Evolutionary conservation across 305 asterid species (phyloP).

Genomic region (Coffea humblotiana): DNA sequence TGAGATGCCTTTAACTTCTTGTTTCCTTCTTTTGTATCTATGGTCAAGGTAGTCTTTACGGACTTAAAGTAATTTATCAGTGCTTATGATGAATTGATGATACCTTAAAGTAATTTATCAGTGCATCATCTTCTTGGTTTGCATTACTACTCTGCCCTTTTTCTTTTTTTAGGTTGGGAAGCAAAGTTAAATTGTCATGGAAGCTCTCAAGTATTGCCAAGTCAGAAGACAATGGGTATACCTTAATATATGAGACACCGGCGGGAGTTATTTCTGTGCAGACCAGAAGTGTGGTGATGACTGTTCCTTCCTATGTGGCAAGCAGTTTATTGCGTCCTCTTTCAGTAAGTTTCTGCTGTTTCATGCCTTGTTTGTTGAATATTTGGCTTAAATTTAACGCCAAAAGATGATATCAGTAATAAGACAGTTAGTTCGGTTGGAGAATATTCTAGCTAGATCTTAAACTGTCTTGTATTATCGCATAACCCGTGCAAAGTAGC

Average conservation of each 20-base stretch:
- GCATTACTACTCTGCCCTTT: background rate
- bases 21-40: background rate
- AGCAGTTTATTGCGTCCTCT: slow-evolving; percentile 76
- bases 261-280: slow-evolving; percentile 61
- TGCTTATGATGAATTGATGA: background rate
- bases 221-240: slow-evolving; percentile 59
- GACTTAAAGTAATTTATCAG: background rate
- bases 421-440: background rate
- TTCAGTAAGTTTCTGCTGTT: slow-evolving; percentile 61
- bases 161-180: slow-evolving; percentile 55
- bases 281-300: slow-evolving; percentile 78
- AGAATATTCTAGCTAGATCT: background rate
- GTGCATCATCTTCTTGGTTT: background rate
- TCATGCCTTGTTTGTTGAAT: background rate
- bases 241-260: slow-evolving; percentile 80
- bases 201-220: slow-evolving; percentile 60
- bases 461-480: background rate
- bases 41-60: background rate
- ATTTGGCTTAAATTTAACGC: background rate
- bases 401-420: background rate
- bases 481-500: background rate
- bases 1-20: background rate
- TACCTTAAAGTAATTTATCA: background rate
- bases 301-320: slow-evolving; percentile 85
- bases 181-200: slow-evolving; percentile 87